Conservation (phyloP, 2,329 filamentous ascomycete species). For the Fusarium ramigenum region DNA sequence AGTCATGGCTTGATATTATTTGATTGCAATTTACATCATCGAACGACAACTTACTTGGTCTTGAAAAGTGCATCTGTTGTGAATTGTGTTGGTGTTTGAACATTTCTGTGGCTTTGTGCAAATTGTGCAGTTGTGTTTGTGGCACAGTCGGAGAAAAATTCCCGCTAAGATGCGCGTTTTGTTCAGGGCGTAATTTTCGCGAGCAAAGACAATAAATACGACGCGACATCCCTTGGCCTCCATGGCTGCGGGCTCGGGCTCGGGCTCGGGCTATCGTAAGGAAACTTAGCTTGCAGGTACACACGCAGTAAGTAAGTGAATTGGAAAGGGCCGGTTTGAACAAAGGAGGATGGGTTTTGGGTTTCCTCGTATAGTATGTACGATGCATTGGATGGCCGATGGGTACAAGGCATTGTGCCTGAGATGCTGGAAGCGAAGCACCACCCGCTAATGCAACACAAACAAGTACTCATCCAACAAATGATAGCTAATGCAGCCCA, state of each 20-base stretch:
- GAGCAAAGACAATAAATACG: not conserved
- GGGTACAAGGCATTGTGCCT: not conserved
- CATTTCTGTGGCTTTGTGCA: not conserved
- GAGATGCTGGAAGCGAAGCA: not conserved
- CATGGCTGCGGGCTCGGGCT: not conserved
- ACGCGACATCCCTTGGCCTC: conserved; percentile 1
- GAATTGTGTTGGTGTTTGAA: not conserved
- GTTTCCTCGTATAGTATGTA: not conserved
- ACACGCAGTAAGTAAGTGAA: not conserved
- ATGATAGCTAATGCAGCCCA: not conserved
- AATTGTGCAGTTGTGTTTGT: not conserved
- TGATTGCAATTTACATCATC: conserved; percentile 26
- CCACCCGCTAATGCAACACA: not conserved
- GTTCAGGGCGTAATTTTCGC: conserved; percentile 14
- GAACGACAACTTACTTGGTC: not conserved
- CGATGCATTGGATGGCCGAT: not conserved
- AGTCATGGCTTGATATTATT: conserved; percentile 37
- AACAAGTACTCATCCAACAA: not conserved
- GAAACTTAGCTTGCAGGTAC: not conserved
- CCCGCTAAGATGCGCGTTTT: conserved; percentile 11
- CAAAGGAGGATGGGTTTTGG: not conserved
- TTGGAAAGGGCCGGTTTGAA: not conserved
- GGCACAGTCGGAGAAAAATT: not conserved
- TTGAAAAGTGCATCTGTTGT: not conserved
- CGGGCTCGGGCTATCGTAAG: not conserved